These are phyloP conservation scores for Rubroshorea leprosula DNA, from an alignment of 345 rosid species.

Conservation along the genomic window DNA sequence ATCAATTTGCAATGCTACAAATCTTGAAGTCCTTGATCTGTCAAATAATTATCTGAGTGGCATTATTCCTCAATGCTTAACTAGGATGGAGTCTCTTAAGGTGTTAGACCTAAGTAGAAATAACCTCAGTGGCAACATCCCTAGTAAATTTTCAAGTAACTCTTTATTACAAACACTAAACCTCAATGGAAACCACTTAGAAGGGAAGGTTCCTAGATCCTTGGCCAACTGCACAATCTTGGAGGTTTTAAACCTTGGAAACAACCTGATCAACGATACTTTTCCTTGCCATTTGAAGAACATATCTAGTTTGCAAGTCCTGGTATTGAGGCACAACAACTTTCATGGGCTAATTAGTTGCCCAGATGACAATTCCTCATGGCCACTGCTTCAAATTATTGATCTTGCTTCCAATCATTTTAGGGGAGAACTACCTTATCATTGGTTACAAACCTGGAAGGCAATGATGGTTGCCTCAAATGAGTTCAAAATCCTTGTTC, in stretches of 20 bases:
- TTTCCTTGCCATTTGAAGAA: conserved; percentile 37
- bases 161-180: not conserved
- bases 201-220: not conserved
- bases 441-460: conserved; percentile 19
- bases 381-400: conserved; percentile 35
- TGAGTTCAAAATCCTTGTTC: conserved; percentile 15
- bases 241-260: conserved; percentile 33
- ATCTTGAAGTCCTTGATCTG: not conserved
- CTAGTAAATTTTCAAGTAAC: not conserved
- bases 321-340: conserved; percentile 28
- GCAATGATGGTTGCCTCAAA: conserved; percentile 26
- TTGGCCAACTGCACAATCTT: conserved; percentile 14
- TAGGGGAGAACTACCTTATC: conserved; percentile 10
- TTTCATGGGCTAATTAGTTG: conserved; percentile 21
- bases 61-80: not conserved
- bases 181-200: not conserved
- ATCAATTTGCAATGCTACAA: not conserved
- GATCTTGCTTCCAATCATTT: conserved; percentile 36
- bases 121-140: not conserved
- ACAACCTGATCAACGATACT: conserved; percentile 7
- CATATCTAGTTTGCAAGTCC: conserved; percentile 29
- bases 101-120: not conserved
- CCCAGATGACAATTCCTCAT: not conserved
- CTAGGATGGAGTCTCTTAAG: not conserved
- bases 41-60: not conserved